These are phyloP conservation scores for Barnettozyma populi DNA, from an alignment of 805 yeast species.

Conservation along the genomic window DNA sequence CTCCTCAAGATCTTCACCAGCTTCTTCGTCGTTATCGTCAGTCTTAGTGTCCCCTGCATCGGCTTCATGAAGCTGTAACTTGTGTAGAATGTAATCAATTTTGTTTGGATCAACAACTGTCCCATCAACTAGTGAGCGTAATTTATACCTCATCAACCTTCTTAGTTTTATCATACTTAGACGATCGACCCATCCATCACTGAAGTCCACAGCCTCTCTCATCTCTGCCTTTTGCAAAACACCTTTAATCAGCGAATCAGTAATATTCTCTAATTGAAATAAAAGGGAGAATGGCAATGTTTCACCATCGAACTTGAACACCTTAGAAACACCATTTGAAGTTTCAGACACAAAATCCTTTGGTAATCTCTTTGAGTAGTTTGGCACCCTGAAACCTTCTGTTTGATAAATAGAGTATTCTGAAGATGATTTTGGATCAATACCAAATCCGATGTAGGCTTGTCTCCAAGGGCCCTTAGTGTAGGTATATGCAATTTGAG, in stretches of 20 bases:
- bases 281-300: slow-evolving; percentile 63
- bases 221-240: slow-evolving; percentile 37
- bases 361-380: slow-evolving; percentile 28
- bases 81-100: slow-evolving; percentile 36
- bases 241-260: slow-evolving; percentile 53
- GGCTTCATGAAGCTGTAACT: slow-evolving; percentile 25
- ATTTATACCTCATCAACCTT: slow-evolving; percentile 64
- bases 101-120: slow-evolving; percentile 34
- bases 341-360: slow-evolving; percentile 28
- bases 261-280: slow-evolving; percentile 74
- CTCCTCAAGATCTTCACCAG: slow-evolving; percentile 21
- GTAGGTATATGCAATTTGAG: slow-evolving; percentile 76
- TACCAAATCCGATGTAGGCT: slow-evolving; percentile 71
- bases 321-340: slow-evolving; percentile 34
- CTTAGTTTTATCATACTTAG: slow-evolving; percentile 60
- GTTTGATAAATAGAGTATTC: slow-evolving; percentile 67
- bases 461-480: slow-evolving; percentile 95
- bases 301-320: slow-evolving; percentile 66
- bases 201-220: slow-evolving; percentile 43
- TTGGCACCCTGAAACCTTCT: slow-evolving; percentile 57
- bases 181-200: slow-evolving; percentile 77
- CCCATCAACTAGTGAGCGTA: slow-evolving; percentile 50
- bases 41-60: slow-evolving; percentile 20
- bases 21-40: slow-evolving; percentile 16
- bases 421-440: slow-evolving; percentile 60